Conservation (phyloP, 2,329 filamentous ascomycete genomes). For the Waltergamsia citrina region DNA sequence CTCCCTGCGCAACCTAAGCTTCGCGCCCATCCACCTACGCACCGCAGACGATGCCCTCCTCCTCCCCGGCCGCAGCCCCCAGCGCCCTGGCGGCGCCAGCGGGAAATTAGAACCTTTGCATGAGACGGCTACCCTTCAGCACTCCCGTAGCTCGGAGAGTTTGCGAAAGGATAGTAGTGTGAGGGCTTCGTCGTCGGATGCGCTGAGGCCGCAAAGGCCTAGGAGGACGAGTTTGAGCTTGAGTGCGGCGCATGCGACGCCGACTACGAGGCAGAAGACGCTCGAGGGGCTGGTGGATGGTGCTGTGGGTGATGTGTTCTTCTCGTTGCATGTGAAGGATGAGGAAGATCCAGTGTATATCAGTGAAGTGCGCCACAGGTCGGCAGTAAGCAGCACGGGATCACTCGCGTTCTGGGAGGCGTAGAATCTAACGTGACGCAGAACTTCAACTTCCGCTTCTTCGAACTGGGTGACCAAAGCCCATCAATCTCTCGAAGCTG, state of each 20-base stretch:
- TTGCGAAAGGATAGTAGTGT: slow-evolving; percentile 19
- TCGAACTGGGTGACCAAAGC: slow-evolving; percentile 60
- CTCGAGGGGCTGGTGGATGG: slow-evolving; percentile 64
- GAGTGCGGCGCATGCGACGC: slow-evolving; percentile 27
- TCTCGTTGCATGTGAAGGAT: slow-evolving; percentile 65
- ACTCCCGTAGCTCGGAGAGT: slow-evolving; percentile 46
- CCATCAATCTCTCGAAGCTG: slow-evolving; percentile 57
- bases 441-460: slow-evolving; percentile 85
- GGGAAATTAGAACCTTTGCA: slow-evolving; percentile 51
- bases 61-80: slow-evolving; percentile 31
- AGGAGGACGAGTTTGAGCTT: slow-evolving; percentile 40
- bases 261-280: slow-evolving; percentile 56
- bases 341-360: slow-evolving; percentile 74
- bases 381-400: slow-evolving; percentile 42
- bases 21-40: slow-evolving; percentile 48
- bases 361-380: slow-evolving; percentile 68
- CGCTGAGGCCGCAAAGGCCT: slow-evolving; percentile 14
- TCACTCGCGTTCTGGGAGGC: neutral
- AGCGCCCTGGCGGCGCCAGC: slow-evolving; percentile 39
- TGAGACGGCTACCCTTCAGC: slow-evolving; percentile 38
- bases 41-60: slow-evolving; percentile 66
- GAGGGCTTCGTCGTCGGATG: neutral
- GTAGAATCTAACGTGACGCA: slow-evolving; percentile 14
- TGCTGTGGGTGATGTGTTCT: slow-evolving; percentile 79
- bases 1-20: slow-evolving; percentile 75